Evolutionary conservation across 2,329 filamentous ascomycete species (phyloP).

Genomic region (Albophoma yamanashiensis): DNA sequence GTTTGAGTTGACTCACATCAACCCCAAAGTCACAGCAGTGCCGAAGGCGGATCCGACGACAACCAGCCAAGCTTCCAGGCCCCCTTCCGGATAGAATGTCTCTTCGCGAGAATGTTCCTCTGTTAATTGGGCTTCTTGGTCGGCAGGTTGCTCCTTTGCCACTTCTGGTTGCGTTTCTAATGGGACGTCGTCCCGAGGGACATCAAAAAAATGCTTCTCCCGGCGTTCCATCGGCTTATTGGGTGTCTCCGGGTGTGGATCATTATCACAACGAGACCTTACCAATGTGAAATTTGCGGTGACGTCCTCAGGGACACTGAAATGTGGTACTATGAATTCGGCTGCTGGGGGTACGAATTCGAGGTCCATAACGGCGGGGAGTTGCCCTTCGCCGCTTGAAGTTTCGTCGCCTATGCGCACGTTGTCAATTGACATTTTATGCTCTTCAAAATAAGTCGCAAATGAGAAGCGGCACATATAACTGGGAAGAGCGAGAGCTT

Average conservation of each 20-base stretch:
- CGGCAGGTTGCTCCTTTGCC: neutral
- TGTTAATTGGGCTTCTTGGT: neutral
- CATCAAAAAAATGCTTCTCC: neutral
- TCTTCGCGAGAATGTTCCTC: neutral
- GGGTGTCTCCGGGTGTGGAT: neutral
- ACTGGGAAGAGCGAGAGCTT: neutral
- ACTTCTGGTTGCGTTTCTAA: neutral
- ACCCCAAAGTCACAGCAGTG: neutral
- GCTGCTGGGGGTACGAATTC: neutral
- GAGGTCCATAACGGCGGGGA: neutral
- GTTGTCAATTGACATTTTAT: neutral
- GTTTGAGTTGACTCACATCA: neutral
- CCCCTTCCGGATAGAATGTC: neutral
- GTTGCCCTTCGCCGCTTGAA: neutral
- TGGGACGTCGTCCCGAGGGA: no score
- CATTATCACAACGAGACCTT: neutral
- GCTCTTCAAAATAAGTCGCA: no score
- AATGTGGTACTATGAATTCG: neutral
- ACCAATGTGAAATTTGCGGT: neutral
- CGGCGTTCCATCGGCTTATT: neutral
- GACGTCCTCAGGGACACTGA: neutral
- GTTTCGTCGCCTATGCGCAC: neutral
- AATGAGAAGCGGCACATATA: neutral
- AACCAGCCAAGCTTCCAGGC: neutral
- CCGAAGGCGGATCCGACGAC: neutral